Base-by-base conservation (phyloP, 2,329 filamentous ascomycete genomes). In the Talaromyces pinophilus region DNA sequence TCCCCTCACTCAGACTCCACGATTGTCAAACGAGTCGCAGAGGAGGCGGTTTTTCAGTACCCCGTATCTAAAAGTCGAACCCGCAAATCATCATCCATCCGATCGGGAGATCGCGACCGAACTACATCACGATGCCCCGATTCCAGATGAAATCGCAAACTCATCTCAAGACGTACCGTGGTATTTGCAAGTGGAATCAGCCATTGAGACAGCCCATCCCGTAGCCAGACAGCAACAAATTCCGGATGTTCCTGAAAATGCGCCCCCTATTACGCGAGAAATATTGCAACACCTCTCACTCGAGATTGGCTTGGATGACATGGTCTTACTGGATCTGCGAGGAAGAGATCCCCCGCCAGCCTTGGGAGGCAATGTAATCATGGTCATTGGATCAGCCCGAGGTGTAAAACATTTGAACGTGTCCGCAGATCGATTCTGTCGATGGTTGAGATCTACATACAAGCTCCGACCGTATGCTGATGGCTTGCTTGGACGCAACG, bases 341-440 rank as follows among this genome's bases (percentile, higher is more conserved):
- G 82, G 87, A 44, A 84, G 98, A 60, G 91, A 97, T 72, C 93
- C 93, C 0, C 91, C 93, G 0, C 89, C 94, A 0, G 93, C 93
- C 0, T 85, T 99, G 1, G 95, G 95, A 1, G 87, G 92, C 1
- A 93, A 94, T 72, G 84, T 97, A 33, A 85, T 99, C 63, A 98
- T 98, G 95, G 80, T 99, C 35, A 88, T 99, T 69, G 93, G 91
- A 48, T 97, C 93, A 8, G 92, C 94, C 15, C 90, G 95, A 67
- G 96, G 92, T 72, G 92, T 97, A 77, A 93, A 94, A 62, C 95
- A 99, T 80, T 83, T 99, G 42, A 94, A 97, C 74, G 90, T 97
- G 25, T 92, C 92, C 0, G 92, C 93, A 0, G 93, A 96, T 74
- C 88, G 92, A n/a, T 86, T 97, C 30, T 92, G 93, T 69, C 87